phyloP scores from a whole-genome alignment of 805 yeast species.

The Aciculoconidium aculeatum region DNA sequence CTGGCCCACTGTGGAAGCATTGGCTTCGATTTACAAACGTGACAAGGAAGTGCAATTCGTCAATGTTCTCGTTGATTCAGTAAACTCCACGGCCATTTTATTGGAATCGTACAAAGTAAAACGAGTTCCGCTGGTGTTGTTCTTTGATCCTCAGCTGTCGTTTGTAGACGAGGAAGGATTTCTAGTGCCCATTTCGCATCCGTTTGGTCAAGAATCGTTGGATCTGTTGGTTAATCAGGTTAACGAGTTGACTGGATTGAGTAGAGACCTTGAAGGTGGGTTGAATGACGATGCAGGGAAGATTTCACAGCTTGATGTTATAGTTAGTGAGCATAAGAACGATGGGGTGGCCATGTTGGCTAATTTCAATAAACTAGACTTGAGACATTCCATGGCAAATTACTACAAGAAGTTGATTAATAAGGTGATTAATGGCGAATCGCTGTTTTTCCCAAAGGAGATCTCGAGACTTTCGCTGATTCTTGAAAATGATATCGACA shows the following conservation, averaged over 20 bases:
- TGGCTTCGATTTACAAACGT: constrained; percentile 43
- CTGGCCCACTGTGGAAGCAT: constrained; percentile 43
- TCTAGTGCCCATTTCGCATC: too few relatives aligned
- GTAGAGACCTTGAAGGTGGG: constrained; percentile 28
- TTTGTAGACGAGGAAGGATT: constrained; percentile 5
- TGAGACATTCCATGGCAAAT: constrained; percentile 8
- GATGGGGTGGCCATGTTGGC: constrained; percentile 2
- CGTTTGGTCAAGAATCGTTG: constrained; percentile 23
- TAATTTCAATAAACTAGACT: constrained; percentile 1
- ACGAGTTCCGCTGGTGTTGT: constrained; percentile 3
- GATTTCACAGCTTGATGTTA: constrained; percentile 16
- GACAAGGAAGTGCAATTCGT: constrained; percentile 32
- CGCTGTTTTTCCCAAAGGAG: constrained; percentile 41
- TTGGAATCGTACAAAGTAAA: constrained; percentile 3
- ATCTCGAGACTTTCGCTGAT: constrained; percentile 39
- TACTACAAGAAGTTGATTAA: constrained; percentile 47
- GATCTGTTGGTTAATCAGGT: constrained; percentile 18
- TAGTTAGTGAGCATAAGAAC: constrained; percentile 2
- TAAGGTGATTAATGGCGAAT: constrained; percentile 40
- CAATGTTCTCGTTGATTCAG: constrained; percentile 35
- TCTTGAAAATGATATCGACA: constrained; percentile 26
- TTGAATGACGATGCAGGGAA: constrained; percentile 28
- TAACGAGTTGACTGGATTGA: constrained; percentile 23
- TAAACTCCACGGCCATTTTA: constrained; percentile 4
- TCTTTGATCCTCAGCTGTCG: constrained; percentile 5